A percentile compares a stretch with the other conserved stretches of the same genome.
These are phyloP conservation scores for Puccinia polysora DNA, from an alignment of 1,284 basidiomycete genomes.

Conservation along the genomic window DNA sequence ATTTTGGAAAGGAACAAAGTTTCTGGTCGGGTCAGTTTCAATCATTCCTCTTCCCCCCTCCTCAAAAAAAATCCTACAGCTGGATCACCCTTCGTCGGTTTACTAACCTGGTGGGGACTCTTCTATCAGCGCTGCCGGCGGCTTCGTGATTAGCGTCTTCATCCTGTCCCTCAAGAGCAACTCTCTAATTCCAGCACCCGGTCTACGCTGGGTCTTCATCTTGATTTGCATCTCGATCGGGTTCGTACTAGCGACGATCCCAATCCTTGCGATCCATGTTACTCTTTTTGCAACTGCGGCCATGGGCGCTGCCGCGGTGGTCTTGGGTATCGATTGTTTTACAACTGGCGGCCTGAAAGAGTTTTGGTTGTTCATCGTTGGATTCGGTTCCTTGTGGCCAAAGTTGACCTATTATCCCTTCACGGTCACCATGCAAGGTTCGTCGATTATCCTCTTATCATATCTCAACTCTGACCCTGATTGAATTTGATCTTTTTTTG, in stretches of 20 bases:
- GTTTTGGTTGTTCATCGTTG: slow-evolving; percentile 40
- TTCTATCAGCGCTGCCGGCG: slow-evolving; percentile 11
- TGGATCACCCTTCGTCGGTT: no score
- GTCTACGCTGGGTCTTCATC: slow-evolving; percentile 36
- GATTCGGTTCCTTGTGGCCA: slow-evolving; percentile 29
- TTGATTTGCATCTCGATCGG: slow-evolving; percentile 10
- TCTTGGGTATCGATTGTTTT: slow-evolving; percentile 41
- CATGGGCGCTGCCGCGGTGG: slow-evolving; percentile 39
- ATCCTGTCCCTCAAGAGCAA: slow-evolving; percentile 37
- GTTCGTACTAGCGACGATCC: slow-evolving; percentile 39
- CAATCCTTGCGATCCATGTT: slow-evolving; percentile 22
- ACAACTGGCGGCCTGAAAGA: slow-evolving; percentile 36
- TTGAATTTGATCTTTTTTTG: not conserved
- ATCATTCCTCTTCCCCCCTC: not conserved
- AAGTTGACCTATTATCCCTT: slow-evolving; percentile 17
- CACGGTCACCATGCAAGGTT: slow-evolving; percentile 39
- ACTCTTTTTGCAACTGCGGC: slow-evolving; percentile 33
- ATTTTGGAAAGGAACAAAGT: slow-evolving; percentile 42
- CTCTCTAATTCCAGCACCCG: slow-evolving; percentile 18
- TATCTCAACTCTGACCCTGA: not conserved
- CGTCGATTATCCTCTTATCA: not conserved
- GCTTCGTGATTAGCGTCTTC: slow-evolving; percentile 25
- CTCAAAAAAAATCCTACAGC: no score
- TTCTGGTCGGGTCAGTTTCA: slow-evolving; percentile 27
- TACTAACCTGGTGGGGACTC: not conserved